Percentiles rank a stretch among this genome's conserved stretches.
Evolutionary conservation across 2,329 filamentous ascomycete genomes (phyloP).

Genomic region (Chrysoporthe deuterocubensis): DNA sequence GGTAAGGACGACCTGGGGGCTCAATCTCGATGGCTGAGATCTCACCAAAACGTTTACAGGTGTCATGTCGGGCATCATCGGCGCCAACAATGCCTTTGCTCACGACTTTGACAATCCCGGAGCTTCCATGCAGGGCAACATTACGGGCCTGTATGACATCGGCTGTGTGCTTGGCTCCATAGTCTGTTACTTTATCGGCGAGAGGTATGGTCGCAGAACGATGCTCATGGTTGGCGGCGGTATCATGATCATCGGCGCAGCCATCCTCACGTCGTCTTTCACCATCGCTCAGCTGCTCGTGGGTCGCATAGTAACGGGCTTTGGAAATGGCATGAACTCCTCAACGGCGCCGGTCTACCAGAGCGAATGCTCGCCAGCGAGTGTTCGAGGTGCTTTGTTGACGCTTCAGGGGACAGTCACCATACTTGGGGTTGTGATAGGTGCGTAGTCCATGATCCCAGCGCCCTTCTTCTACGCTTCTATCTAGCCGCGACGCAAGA

Average conservation of each 20-base stretch:
- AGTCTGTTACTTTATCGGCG: constrained; percentile 39
- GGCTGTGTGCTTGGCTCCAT: constrained; percentile 39
- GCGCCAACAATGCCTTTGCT: constrained; percentile 46
- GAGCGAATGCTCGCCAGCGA: constrained; percentile 40
- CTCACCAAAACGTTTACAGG: constrained; percentile 29
- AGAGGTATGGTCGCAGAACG: constrained; percentile 42
- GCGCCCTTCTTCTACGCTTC: background rate
- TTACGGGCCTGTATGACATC: constrained; percentile 41
- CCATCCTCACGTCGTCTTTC: constrained; percentile 41
- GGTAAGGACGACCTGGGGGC: constrained; percentile 27
- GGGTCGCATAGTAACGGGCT: constrained; percentile 49
- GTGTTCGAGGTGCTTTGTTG: constrained; percentile 53
- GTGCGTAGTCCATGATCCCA: background rate
- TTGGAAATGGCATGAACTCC: constrained; percentile 46
- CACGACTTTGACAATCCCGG: constrained; percentile 43
- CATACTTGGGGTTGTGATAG: constrained; percentile 51
- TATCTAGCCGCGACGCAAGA: background rate
- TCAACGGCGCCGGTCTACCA: constrained; percentile 47
- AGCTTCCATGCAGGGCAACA: constrained; percentile 43
- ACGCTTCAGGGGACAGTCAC: constrained; percentile 53
- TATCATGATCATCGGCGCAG: constrained; percentile 45
- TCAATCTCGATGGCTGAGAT: background rate
- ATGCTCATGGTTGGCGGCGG: constrained; percentile 41
- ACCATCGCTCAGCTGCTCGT: constrained; percentile 44
- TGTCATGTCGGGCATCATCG: constrained; percentile 40